These are phyloP conservation scores for Cicer chorassanicum DNA, from an alignment of 306 rosid genomes.

Conservation along the genomic window DNA sequence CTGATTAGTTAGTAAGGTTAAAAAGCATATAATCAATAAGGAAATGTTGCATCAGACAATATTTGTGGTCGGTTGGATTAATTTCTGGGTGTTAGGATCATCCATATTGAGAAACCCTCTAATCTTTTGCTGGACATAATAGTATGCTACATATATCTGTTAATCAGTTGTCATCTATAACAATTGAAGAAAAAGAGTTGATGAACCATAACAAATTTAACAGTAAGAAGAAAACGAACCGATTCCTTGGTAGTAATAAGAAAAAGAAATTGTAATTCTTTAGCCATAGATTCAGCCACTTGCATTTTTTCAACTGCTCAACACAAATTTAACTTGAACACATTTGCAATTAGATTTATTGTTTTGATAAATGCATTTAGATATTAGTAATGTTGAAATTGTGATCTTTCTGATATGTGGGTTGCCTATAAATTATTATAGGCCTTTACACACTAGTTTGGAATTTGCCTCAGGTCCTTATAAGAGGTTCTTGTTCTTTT, in stretches of 20 bases:
- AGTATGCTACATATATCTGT: conserved; percentile 9
- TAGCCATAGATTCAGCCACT: conserved; percentile 8
- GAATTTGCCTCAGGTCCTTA: conserved; percentile 23
- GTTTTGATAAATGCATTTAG: no score
- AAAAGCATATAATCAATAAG: background rate
- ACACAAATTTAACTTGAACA: background rate
- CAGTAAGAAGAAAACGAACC: background rate
- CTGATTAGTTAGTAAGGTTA: background rate
- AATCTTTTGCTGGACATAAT: background rate
- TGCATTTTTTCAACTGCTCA: background rate
- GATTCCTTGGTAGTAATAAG: background rate
- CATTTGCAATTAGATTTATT: background rate
- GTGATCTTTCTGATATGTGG: background rate
- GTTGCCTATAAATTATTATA: background rate
- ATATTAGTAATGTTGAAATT: background rate
- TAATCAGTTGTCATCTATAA: background rate
- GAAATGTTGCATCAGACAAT: background rate
- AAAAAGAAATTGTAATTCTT: background rate
- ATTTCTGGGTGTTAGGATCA: background rate
- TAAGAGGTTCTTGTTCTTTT: background rate
- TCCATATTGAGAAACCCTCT: conserved; percentile 24
- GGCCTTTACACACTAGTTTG: background rate
- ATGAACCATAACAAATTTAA: conserved; percentile 1
- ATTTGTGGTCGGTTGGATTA: background rate
- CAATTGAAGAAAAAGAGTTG: conserved; percentile 6